A percentile compares a stretch with the other conserved stretches of the same genome.
These are phyloP conservation scores for Domatiomyces catenatus DNA, from an alignment of 2,329 filamentous ascomycete species.

Conservation along the genomic window DNA sequence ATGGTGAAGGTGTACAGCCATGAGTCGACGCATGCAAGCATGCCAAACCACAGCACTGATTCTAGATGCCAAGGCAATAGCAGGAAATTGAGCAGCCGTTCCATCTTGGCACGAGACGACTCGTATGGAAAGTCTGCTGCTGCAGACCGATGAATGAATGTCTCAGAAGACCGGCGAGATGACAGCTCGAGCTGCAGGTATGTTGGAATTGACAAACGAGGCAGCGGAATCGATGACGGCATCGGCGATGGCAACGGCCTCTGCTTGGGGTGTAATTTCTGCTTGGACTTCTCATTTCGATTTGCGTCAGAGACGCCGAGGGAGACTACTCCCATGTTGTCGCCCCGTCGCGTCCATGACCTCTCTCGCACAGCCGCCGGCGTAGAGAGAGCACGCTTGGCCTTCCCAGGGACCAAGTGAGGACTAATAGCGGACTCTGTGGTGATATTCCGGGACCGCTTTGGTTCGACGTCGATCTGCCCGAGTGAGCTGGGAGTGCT, in stretches of 20 bases:
- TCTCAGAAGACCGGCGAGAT: constrained; percentile 42
- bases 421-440: constrained; percentile 6
- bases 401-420: constrained; percentile 1
- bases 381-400: constrained; percentile 1
- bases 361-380: neutral
- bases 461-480: neutral
- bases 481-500: neutral
- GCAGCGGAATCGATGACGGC: constrained; percentile 41
- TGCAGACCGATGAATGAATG: constrained; percentile 47
- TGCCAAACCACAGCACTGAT: constrained; percentile 71
- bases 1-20: constrained; percentile 98
- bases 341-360: neutral
- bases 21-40: constrained; percentile 79
- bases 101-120: constrained; percentile 79
- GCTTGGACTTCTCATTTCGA: constrained; percentile 1
- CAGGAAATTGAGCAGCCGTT: constrained; percentile 78
- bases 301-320: neutral
- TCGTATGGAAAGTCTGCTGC: constrained; percentile 62
- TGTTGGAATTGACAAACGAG: constrained; percentile 47
- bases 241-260: constrained; percentile 31
- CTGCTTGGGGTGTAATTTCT: constrained; percentile 13
- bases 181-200: constrained; percentile 52
- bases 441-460: constrained; percentile 10
- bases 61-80: constrained; percentile 70
- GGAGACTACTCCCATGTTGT: neutral